Evolutionary conservation across 1,284 basidiomycete species (phyloP).

Genomic region (Rhodotorula sp.): DNA sequence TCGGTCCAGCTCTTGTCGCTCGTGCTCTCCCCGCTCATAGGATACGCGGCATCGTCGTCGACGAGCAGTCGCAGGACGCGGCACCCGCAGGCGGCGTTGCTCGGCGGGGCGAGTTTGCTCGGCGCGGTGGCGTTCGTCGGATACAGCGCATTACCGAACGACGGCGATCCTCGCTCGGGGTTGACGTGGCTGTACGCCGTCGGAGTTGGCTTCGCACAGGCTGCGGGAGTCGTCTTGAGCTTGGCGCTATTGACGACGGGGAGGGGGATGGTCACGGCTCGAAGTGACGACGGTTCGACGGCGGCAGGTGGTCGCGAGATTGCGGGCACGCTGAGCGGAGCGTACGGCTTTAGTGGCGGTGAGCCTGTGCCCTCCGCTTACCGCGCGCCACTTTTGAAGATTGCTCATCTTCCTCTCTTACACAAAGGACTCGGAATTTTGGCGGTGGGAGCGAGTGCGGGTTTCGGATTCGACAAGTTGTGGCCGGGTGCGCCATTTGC

Average conservation of each 20-base stretch:
- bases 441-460: constrained; percentile 28
- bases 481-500: constrained; percentile 32
- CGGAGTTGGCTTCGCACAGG: constrained; percentile 33
- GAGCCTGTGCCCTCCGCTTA: constrained; percentile 1
- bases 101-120: constrained; percentile 19
- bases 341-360: constrained; percentile 41
- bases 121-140: constrained; percentile 26
- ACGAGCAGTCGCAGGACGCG: neutral
- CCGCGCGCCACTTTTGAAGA: no score
- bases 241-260: constrained; percentile 35
- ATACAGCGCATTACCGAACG: constrained; percentile 14
- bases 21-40: constrained; percentile 34
- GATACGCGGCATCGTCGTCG: constrained; percentile 9
- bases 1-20: constrained; percentile 40
- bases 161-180: constrained; percentile 21
- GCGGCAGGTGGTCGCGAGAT: constrained; percentile 22
- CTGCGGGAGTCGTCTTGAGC: constrained; percentile 33
- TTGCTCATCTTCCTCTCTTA: no score
- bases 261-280: constrained; percentile 1
- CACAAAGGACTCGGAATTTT: constrained; percentile 43
- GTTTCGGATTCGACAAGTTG: constrained; percentile 25
- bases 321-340: constrained; percentile 34
- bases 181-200: constrained; percentile 20
- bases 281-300: neutral
- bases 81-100: constrained; percentile 10